phyloP scores from a whole-genome alignment of 1,139 yeast species.

The Geotrichum phurueaensis region DNA sequence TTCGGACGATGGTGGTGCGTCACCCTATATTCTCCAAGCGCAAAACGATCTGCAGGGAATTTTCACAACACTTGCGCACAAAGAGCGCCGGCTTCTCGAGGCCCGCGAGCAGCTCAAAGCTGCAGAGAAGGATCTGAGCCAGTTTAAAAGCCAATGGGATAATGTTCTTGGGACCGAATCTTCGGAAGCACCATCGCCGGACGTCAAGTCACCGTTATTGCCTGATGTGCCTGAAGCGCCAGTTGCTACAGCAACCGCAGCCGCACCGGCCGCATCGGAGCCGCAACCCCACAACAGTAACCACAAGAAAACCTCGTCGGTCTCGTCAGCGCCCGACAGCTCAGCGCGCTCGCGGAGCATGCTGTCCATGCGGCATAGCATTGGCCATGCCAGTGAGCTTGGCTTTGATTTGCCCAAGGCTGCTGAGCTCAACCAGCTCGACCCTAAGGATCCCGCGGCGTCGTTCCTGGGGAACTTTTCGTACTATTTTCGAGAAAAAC shows the following conservation, averaged over 20 bases:
- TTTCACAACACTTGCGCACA: constrained; percentile 33
- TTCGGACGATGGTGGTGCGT: constrained; percentile 4
- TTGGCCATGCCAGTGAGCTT: constrained; percentile 5
- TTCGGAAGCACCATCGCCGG: neutral
- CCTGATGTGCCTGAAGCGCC: neutral
- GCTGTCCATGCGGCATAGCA: constrained; percentile 4
- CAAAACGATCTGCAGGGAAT: constrained; percentile 32
- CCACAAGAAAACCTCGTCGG: neutral
- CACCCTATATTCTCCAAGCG: constrained; percentile 24
- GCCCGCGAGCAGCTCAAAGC: constrained; percentile 31
- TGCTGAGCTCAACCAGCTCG: neutral
- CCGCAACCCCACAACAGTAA: neutral
- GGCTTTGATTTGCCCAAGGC: neutral
- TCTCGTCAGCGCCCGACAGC: neutral
- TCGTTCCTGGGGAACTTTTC: constrained; percentile 7
- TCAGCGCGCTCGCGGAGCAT: neutral
- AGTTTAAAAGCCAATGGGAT: constrained; percentile 26
- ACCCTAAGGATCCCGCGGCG: neutral
- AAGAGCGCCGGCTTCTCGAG: constrained; percentile 36
- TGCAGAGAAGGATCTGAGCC: constrained; percentile 28
- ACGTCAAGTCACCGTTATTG: neutral
- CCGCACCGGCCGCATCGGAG: neutral
- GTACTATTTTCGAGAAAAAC: constrained; percentile 4
- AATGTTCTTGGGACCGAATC: constrained; percentile 20
- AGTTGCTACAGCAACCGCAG: neutral